Evolutionary conservation across 495 filamentous ascomycete genomes (phyloP).

Genomic region (Penicillium canescens): DNA sequence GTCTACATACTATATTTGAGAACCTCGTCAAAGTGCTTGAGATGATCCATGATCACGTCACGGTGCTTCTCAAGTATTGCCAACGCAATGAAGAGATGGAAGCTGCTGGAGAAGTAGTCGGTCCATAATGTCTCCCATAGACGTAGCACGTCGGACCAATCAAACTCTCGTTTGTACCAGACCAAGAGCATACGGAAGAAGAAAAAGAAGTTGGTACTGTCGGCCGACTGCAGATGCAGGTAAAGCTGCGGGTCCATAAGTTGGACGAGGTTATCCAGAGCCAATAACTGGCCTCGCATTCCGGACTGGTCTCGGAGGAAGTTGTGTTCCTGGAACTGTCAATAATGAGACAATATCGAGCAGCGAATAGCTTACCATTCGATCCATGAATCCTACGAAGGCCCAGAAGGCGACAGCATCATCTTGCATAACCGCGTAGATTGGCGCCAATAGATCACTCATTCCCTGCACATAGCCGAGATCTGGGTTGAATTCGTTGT

Average conservation of each 20-base stretch:
- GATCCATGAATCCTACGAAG: slow-evolving; percentile 93
- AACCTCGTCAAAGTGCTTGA: slow-evolving; percentile 95
- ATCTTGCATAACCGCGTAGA: slow-evolving; percentile 96
- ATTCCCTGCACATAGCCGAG: slow-evolving; percentile 98
- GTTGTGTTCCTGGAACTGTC: slow-evolving; percentile 70
- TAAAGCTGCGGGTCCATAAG: slow-evolving; percentile 96
- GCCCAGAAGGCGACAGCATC: slow-evolving; percentile 97
- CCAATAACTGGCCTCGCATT: slow-evolving; percentile 88
- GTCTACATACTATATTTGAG: slow-evolving; percentile 81
- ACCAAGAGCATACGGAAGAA: slow-evolving; percentile 98
- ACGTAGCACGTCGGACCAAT: slow-evolving; percentile 79
- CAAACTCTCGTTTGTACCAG: slow-evolving; percentile 98
- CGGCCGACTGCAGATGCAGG: slow-evolving; percentile 81
- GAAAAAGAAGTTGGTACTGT: slow-evolving; percentile 98
- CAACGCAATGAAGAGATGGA: slow-evolving; percentile 91
- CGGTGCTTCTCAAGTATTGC: slow-evolving; percentile 96
- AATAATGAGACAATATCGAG: neutral
- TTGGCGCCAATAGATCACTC: slow-evolving; percentile 93
- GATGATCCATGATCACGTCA: slow-evolving; percentile 89
- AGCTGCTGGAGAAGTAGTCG: slow-evolving; percentile 81
- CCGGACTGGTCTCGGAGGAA: slow-evolving; percentile 94
- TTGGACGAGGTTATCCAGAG: slow-evolving; percentile 89
- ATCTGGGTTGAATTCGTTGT: slow-evolving; percentile 93
- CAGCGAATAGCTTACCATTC: slow-evolving; percentile 61
- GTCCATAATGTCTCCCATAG: slow-evolving; percentile 97